These are phyloP conservation scores for Arachis hypogaea DNA, from an alignment of 306 rosid genomes.

Conservation along the genomic window DNA sequence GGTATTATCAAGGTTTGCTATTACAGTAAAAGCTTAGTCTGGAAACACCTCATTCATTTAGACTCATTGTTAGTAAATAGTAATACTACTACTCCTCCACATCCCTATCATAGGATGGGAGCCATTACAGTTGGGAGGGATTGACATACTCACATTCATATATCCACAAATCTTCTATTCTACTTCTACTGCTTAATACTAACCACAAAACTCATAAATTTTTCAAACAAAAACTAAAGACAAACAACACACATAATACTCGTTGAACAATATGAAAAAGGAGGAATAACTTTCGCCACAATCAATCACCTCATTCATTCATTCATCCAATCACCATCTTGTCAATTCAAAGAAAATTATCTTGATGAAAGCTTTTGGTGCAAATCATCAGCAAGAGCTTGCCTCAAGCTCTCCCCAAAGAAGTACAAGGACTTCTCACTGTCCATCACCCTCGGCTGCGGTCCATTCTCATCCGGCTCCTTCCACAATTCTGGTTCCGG, in stretches of 20 bases:
- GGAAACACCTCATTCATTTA: conserved; percentile 4
- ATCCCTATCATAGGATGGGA: conserved; percentile 8
- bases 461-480: conserved; percentile 83
- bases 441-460: conserved; percentile 67
- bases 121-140: conserved; percentile 16
- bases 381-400: conserved; percentile 86
- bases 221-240: conserved; percentile 11
- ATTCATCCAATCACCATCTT: too few relatives aligned
- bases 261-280: not conserved
- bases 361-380: conserved; percentile 90
- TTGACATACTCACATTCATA: not conserved
- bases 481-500: conserved; percentile 89
- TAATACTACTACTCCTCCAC: not conserved
- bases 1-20: not conserved
- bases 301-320: not conserved
- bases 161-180: conserved; percentile 18
- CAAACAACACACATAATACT: not conserved
- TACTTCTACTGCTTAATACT: conserved; percentile 6
- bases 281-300: not conserved
- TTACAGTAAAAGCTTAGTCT: conserved; percentile 14
- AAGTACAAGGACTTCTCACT: conserved; percentile 68
- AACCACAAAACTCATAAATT: not conserved
- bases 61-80: conserved; percentile 19
- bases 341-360: conserved; percentile 27
- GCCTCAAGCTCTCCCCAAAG: conserved; percentile 86